Evolutionary conservation across 805 yeast species (phyloP).

Genomic region (Saccharomyces jurei): DNA sequence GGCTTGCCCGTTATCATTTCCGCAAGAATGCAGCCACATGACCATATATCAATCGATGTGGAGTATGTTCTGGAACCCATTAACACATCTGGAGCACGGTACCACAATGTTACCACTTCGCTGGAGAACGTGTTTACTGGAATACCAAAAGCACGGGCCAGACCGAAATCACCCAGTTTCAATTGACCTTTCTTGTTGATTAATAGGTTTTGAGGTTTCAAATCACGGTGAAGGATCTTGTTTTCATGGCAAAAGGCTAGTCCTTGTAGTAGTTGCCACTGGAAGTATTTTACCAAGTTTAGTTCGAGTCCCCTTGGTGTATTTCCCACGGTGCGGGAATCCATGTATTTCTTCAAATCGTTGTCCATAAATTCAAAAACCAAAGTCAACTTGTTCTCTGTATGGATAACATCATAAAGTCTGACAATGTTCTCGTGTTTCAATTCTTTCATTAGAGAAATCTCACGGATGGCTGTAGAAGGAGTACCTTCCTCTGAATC

Average conservation of each 20-base stretch:
- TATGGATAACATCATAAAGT: conserved; percentile 87
- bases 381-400: conserved; percentile 86
- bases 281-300: conserved; percentile 75
- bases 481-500: conserved; percentile 99
- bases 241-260: conserved; percentile 90
- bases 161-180: conserved; percentile 86
- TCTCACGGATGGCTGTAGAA: conserved; percentile 94
- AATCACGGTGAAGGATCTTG: conserved; percentile 87
- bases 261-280: conserved; percentile 87
- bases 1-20: conserved; percentile 97
- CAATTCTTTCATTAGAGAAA: conserved; percentile 87
- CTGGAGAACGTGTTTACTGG: conserved; percentile 95
- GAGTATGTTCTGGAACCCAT: conserved; percentile 96
- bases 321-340: conserved; percentile 38
- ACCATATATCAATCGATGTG: conserved; percentile 98
- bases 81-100: conserved; percentile 90
- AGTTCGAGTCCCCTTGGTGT: conserved; percentile 32
- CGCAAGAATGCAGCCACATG: conserved; percentile 94
- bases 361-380: conserved; percentile 91
- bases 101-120: conserved; percentile 97
- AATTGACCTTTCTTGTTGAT: conserved; percentile 93
- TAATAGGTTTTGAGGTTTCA: conserved; percentile 91
- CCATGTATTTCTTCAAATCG: conserved; percentile 96
- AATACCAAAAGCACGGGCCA: conserved; percentile 95
- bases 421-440: conserved; percentile 89